Base-by-base conservation (phyloP, 2,329 filamentous ascomycete species). In the Talaromyces marneffei region DNA sequence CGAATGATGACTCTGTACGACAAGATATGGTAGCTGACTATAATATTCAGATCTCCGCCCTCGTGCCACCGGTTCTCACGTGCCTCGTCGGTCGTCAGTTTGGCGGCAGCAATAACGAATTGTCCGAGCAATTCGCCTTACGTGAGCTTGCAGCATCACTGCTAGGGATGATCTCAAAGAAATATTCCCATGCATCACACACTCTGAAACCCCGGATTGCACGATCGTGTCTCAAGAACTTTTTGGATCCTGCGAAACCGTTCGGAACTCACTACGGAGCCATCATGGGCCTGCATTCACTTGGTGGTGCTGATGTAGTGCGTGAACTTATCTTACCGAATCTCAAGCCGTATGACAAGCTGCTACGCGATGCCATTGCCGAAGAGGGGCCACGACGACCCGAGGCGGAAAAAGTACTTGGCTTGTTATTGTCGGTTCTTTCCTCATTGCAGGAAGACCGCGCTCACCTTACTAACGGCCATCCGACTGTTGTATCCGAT, bases 191-290 rank as follows among this genome's bases (percentile, higher is more conserved):
- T 27, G 88, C 87, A 4, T 96, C 92, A 62, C 87, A 89, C 46
- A 88, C 91, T 14, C 84, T 97, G 27, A 91, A 92, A 61, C 88
- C 92, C 2, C 90, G 95, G 65, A 87, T 99, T 31, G 92, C 92
- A 3, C 85, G 94, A n/a, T 94, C 92, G 0, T 97, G 92, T 70
- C 83, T 97, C 35, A 96, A 96, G 77, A 87, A 89, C 69, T 93
- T 97, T 74, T 83, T 99, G 31, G 92, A 97, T 69, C 90, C 91
- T 0, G 86, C 87, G 46, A 91, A 92, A 70, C 87, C 92, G 0
- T 84, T 92, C 0, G 86, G 90, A 1, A 88, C 93, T 1, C 90
- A 96, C 69, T 99, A 94, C 72, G 94, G 94, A 48, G 91, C 93
- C 6, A 83, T 99, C 23, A 84, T 87, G 31, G 93, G 92, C 1